Conservation (phyloP, 495 filamentous ascomycete species). For the Pseudoneurospora amorphoporcata region DNA sequence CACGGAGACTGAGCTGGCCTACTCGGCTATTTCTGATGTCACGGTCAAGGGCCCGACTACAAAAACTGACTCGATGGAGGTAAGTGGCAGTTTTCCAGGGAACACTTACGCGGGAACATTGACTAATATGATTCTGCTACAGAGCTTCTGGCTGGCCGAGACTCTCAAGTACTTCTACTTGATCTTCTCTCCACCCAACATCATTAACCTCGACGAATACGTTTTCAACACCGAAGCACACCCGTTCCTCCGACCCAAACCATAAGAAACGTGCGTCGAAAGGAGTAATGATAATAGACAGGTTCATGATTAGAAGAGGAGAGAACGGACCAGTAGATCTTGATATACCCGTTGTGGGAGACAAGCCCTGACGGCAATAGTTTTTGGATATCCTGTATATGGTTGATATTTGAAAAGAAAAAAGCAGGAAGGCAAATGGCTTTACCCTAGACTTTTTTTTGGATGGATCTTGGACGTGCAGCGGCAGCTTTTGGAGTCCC, state of each 20-base stretch:
- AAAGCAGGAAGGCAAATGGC: not conserved
- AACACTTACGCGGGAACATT: not conserved
- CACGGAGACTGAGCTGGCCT: constrained; percentile 35
- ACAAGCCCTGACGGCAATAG: not conserved
- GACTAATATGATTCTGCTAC: not conserved
- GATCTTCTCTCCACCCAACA: constrained; percentile 62
- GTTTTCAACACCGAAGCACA: constrained; percentile 86
- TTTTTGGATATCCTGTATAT: not conserved
- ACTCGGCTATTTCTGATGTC: constrained; percentile 38
- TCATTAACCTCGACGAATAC: constrained; percentile 59
- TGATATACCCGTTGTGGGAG: not conserved
- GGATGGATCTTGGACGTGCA: too few species aligned
- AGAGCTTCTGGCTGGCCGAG: constrained; percentile 40
- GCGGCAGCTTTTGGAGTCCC: too few species aligned
- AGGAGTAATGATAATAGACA: not conserved
- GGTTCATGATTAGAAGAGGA: not conserved
- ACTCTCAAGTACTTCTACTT: constrained; percentile 56
- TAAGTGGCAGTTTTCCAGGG: constrained; percentile 3
- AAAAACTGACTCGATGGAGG: constrained; percentile 36
- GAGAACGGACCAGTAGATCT: not conserved
- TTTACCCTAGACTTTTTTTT: too few species aligned
- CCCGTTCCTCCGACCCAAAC: constrained; percentile 38
- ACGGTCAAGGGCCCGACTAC: constrained; percentile 14
- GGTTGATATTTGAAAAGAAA: not conserved
- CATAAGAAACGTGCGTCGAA: not conserved